phyloP scores from a whole-genome alignment of 108 stramenopile genomes.

The Pseudonitzschia multistriata region DNA sequence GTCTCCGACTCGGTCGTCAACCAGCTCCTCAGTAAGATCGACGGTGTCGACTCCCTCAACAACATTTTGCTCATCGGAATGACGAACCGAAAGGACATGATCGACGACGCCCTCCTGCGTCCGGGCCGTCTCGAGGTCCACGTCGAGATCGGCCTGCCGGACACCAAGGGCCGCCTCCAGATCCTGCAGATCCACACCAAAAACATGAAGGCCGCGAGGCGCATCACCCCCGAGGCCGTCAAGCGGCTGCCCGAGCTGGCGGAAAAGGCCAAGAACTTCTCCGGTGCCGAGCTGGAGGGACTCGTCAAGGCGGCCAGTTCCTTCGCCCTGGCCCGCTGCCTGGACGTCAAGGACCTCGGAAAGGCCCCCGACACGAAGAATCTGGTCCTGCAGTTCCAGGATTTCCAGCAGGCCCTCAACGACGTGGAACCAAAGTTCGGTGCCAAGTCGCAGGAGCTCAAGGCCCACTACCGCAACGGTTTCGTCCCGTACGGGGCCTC shows the following conservation, averaged over 20 bases:
- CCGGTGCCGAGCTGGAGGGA: slow-evolving; percentile 98
- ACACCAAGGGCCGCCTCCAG: slow-evolving; percentile 90
- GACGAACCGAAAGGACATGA: slow-evolving; percentile 99
- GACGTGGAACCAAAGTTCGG: slow-evolving; percentile 97
- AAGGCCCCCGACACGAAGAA: slow-evolving; percentile 89
- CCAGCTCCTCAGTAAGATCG: slow-evolving; percentile 98
- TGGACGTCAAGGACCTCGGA: slow-evolving; percentile 90
- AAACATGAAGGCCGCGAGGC: slow-evolving; percentile 84
- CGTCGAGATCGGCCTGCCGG: slow-evolving; percentile 98
- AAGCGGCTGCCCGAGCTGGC: slow-evolving; percentile 79
- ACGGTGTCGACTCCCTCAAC: slow-evolving; percentile 98
- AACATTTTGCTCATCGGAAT: slow-evolving; percentile 99
- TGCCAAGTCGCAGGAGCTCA: slow-evolving; percentile 85
- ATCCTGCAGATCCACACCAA: slow-evolving; percentile 96
- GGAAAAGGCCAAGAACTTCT: slow-evolving; percentile 94
- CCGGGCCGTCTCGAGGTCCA: slow-evolving; percentile 98
- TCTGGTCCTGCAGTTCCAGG: slow-evolving; percentile 75
- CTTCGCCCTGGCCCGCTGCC: slow-evolving; percentile 87
- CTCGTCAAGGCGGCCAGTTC: slow-evolving; percentile 96
- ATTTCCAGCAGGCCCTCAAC: slow-evolving; percentile 87
- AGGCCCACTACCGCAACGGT: slow-evolving; percentile 91
- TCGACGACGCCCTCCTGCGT: slow-evolving; percentile 97
- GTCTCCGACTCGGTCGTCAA: slow-evolving; percentile 98
- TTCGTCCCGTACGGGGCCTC: slow-evolving; percentile 92
- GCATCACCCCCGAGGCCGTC: slow-evolving; percentile 81